A percentile compares a stretch with the other conserved stretches of the same genome.
phyloP scores from a whole-genome alignment of 768 basidiomycete species.

The Cystofilobasidium macerans region DNA sequence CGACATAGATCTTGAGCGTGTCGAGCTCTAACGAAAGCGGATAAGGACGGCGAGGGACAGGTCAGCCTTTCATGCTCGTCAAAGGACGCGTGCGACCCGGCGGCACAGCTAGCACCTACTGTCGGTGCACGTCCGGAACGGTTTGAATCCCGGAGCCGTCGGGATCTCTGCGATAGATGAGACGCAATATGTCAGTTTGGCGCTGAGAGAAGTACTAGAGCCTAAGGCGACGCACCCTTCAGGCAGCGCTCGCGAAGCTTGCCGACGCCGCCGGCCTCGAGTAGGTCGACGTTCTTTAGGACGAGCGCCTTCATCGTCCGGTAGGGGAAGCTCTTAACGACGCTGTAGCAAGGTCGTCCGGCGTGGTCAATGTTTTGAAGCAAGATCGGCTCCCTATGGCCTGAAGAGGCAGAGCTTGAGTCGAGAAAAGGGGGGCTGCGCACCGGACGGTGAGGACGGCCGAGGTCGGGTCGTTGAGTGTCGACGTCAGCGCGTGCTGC shows the following conservation, averaged over 20 bases:
- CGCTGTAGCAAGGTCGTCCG: constrained; percentile 37
- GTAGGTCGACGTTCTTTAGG: constrained; percentile 67
- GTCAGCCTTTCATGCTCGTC: too few relatives aligned
- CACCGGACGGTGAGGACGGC: constrained; percentile 20
- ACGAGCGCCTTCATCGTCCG: constrained; percentile 81
- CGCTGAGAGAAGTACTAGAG: too few relatives aligned
- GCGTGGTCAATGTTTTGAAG: neutral
- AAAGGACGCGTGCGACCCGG: neutral
- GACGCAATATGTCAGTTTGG: too few relatives aligned
- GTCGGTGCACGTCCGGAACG: constrained; percentile 55
- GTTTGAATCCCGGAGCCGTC: constrained; percentile 72
- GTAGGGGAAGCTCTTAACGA: constrained; percentile 91
- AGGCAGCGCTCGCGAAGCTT: constrained; percentile 61
- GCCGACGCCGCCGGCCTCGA: constrained; percentile 57
- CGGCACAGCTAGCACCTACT: constrained; percentile 44
- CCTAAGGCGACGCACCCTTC: constrained; percentile 44
- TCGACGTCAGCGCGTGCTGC: constrained; percentile 13
- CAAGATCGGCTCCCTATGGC: too few relatives aligned
- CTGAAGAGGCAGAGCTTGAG: neutral
- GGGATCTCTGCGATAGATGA: constrained; percentile 56
- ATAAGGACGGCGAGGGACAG: neutral
- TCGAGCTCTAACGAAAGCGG: constrained; percentile 37
- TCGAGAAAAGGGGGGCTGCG: neutral
- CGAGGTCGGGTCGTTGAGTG: neutral
- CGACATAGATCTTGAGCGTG: constrained; percentile 85